A percentile compares a stretch with the other conserved stretches of the same genome.
These are phyloP conservation scores for Cercospora nicotianae DNA, from an alignment of 2,329 filamentous ascomycete species.

Conservation along the genomic window DNA sequence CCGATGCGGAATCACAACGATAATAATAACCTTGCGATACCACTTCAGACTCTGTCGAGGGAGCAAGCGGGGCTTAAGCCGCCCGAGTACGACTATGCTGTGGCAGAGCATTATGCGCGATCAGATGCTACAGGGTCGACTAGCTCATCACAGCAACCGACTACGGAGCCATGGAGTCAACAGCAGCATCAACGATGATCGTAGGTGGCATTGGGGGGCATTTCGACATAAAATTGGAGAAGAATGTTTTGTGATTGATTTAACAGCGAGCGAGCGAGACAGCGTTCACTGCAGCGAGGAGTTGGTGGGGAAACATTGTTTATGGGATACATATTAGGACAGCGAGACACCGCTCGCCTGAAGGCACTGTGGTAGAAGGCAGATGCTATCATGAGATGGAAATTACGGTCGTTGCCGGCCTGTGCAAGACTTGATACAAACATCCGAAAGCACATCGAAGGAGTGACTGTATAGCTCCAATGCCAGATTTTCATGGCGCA, in stretches of 20 bases:
- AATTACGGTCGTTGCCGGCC: background rate
- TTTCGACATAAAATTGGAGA: background rate
- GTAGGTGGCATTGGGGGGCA: background rate
- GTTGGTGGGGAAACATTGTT: background rate
- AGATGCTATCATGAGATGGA: background rate
- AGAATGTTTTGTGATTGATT: background rate
- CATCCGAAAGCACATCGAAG: background rate
- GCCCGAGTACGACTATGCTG: conserved; percentile 41
- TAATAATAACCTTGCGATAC: conserved; percentile 33
- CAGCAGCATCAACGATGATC: conserved; percentile 2
- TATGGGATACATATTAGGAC: background rate
- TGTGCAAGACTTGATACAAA: background rate
- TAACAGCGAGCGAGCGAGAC: background rate
- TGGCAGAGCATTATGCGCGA: conserved; percentile 2
- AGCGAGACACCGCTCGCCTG: background rate
- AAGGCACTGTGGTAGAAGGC: background rate
- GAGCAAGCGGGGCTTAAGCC: conserved; percentile 42
- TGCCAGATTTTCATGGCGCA: background rate
- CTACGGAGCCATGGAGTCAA: background rate
- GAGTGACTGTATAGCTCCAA: background rate
- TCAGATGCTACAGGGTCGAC: background rate
- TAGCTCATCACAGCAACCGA: background rate
- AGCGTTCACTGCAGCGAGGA: conserved; percentile 9
- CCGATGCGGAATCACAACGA: background rate
- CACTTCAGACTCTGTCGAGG: conserved; percentile 43